Conservation (phyloP, 1,284 basidiomycete genomes). For the Leccinum proliferum region DNA sequence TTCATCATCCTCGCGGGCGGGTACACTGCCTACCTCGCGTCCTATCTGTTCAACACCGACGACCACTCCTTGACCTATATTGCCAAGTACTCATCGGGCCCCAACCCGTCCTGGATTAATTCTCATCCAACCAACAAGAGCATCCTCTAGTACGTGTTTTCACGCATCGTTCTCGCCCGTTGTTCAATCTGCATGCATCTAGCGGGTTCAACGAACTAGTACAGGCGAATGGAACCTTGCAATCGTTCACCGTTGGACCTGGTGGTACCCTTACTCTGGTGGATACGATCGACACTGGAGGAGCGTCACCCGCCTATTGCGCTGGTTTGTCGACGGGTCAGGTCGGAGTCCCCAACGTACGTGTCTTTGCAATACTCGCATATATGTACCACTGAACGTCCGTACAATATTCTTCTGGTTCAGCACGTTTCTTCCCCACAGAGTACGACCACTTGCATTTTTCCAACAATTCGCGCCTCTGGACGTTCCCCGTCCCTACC, state of each 20-base stretch:
- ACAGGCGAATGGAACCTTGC: conserved; percentile 37
- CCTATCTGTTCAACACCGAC: conserved; percentile 41
- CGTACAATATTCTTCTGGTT: conserved; percentile 50
- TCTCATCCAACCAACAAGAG: conserved; percentile 38
- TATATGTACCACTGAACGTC: background rate
- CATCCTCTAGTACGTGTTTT: conserved; percentile 48
- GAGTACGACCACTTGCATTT: conserved; percentile 38
- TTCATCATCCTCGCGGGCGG: conserved; percentile 45
- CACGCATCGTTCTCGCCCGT: conserved; percentile 2
- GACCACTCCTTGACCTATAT: conserved; percentile 33
- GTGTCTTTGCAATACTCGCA: conserved; percentile 13
- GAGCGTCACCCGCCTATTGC: conserved; percentile 47
- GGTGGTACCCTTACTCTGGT: conserved; percentile 42
- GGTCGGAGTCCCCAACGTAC: conserved; percentile 54
- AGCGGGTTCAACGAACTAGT: conserved; percentile 54
- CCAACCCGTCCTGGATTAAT: conserved; percentile 43
- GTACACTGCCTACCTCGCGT: conserved; percentile 39
- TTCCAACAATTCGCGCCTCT: conserved; percentile 33
- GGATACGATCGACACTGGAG: conserved; percentile 44
- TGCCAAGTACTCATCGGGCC: conserved; percentile 16
- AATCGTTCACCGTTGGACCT: conserved; percentile 48
- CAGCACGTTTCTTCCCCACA: conserved; percentile 50
- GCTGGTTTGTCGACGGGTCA: conserved; percentile 47
- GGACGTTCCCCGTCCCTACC: conserved; percentile 46
- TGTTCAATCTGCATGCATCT: background rate